A percentile compares a stretch with the other conserved stretches of the same genome.
phyloP scores from a whole-genome alignment of 2,329 filamentous ascomycete genomes.

The Helotiales sp. region DNA sequence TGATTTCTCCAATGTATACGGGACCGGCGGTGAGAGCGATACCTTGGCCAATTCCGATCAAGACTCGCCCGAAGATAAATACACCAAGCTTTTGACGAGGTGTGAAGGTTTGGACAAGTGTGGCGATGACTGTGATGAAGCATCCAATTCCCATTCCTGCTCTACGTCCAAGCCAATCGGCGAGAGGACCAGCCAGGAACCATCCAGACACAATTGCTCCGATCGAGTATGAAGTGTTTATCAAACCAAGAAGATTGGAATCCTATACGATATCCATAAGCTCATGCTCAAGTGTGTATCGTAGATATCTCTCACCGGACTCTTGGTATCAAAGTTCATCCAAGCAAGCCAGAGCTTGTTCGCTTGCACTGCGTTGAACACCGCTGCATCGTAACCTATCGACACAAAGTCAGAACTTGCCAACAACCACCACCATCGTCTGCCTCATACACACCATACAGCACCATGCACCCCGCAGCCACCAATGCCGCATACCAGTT shows the following conservation, averaged over 20 bases:
- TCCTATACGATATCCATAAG: slow-evolving; percentile 39
- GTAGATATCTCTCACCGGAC: slow-evolving; percentile 23
- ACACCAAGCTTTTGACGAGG: slow-evolving; percentile 64
- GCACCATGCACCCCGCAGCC: slow-evolving; percentile 52
- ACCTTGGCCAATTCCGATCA: slow-evolving; percentile 63
- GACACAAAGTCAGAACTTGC: slow-evolving; percentile 10
- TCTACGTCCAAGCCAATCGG: slow-evolving; percentile 41
- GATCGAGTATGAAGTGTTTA: slow-evolving; percentile 75
- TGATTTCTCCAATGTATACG: slow-evolving; percentile 73
- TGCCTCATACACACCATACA: slow-evolving; percentile 52
- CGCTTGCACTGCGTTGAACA: slow-evolving; percentile 74
- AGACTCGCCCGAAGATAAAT: slow-evolving; percentile 71
- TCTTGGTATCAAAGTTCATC: slow-evolving; percentile 51
- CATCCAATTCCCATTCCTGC: slow-evolving; percentile 70
- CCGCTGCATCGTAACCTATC: slow-evolving; percentile 70
- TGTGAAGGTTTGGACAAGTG: slow-evolving; percentile 70
- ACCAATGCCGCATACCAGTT: slow-evolving; percentile 35
- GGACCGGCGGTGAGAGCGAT: slow-evolving; percentile 60
- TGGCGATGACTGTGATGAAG: slow-evolving; percentile 68
- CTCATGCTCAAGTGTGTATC: neutral
- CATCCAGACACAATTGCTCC: slow-evolving; percentile 73
- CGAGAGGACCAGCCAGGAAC: slow-evolving; percentile 67
- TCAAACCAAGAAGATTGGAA: slow-evolving; percentile 54
- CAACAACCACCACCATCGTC: neutral
- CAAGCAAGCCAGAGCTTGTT: slow-evolving; percentile 68